Percentiles rank a stretch among this genome's conserved stretches.
Evolutionary conservation across 345 rosid genomes (phyloP).

Genomic region (Schrenkiella parvula): DNA sequence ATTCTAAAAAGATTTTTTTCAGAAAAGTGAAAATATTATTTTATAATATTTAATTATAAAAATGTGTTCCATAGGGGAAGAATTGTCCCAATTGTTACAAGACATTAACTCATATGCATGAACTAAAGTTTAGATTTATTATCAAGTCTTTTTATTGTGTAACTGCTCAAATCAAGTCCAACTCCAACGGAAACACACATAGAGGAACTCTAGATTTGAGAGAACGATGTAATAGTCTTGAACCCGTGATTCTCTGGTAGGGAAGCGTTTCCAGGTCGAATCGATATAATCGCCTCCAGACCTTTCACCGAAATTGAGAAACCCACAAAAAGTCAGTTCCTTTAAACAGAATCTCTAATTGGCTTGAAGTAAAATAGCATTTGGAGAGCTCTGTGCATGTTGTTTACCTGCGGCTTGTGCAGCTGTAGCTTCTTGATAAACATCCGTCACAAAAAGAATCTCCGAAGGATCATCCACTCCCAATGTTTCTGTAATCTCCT

Average conservation of each 20-base stretch:
- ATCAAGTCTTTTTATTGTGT: conserved; percentile 7
- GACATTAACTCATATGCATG: too few relatives aligned
- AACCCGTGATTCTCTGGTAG: conserved; percentile 65
- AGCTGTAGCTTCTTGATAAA: conserved; percentile 84
- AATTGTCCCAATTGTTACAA: too few relatives aligned
- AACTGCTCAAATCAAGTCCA: conserved; percentile 4
- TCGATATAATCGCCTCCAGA: conserved; percentile 52
- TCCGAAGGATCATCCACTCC: conserved; percentile 88
- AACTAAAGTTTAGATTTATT: conserved; percentile 1
- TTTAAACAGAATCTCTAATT: not conserved
- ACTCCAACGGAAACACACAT: not conserved
- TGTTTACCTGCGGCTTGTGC: conserved; percentile 77
- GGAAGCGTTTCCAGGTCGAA: conserved; percentile 68
- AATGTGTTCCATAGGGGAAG: too few relatives aligned
- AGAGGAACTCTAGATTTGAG: conserved; percentile 40
- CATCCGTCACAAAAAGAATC: conserved; percentile 74
- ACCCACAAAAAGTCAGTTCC: not conserved
- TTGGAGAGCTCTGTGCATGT: not conserved
- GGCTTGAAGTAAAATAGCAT: conserved; percentile 8
- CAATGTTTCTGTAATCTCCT: conserved; percentile 64
- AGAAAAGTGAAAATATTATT: too few relatives aligned
- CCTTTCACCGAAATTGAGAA: conserved; percentile 33
- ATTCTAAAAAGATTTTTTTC: too few relatives aligned
- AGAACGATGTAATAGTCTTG: conserved; percentile 57
- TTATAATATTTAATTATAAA: too few relatives aligned